Conservation (phyloP, 108 stramenopile species). For the Conticribra weissflogii region DNA sequence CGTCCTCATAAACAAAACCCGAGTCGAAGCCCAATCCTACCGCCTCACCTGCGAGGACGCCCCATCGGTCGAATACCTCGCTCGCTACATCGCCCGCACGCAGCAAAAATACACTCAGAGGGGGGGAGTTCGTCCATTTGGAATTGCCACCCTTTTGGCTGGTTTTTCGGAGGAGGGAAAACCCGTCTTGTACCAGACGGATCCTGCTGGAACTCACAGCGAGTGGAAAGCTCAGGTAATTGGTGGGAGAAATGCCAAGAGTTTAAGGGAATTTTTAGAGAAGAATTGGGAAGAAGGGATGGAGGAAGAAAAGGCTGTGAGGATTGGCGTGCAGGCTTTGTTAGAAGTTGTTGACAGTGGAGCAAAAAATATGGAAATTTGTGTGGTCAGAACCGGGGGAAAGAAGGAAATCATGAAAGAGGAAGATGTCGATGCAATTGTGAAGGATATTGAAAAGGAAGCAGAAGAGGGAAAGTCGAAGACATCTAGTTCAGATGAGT, state of each 20-base stretch:
- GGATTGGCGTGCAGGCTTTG: conserved; percentile 93
- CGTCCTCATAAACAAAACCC: conserved; percentile 94
- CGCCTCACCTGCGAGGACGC: conserved; percentile 99
- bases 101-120: conserved; percentile 99
- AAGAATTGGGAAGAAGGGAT: conserved; percentile 93
- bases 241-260: conserved; percentile 96
- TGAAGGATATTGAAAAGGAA: conserved; percentile 90
- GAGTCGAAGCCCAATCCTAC: conserved; percentile 96
- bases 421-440: conserved; percentile 75
- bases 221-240: conserved; percentile 99
- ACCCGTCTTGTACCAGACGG: conserved; percentile 94
- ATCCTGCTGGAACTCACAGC: conserved; percentile 98
- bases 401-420: conserved; percentile 80
- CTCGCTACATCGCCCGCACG: conserved; percentile 95
- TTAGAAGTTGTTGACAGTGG: conserved; percentile 99
- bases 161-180: conserved; percentile 84
- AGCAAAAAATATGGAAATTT: conserved; percentile 98
- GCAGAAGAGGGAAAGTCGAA: conserved; percentile 60
- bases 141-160: conserved; percentile 90
- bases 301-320: conserved; percentile 82
- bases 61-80: conserved; percentile 97
- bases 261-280: conserved; percentile 97
- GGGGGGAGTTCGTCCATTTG: conserved; percentile 99
- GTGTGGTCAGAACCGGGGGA: conserved; percentile 77
- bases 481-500: conserved; percentile 10